A percentile compares a stretch with the other conserved stretches of the same genome.
phyloP scores from a whole-genome alignment of 2,329 filamentous ascomycete genomes.

The Aurifilum marmelostoma region DNA sequence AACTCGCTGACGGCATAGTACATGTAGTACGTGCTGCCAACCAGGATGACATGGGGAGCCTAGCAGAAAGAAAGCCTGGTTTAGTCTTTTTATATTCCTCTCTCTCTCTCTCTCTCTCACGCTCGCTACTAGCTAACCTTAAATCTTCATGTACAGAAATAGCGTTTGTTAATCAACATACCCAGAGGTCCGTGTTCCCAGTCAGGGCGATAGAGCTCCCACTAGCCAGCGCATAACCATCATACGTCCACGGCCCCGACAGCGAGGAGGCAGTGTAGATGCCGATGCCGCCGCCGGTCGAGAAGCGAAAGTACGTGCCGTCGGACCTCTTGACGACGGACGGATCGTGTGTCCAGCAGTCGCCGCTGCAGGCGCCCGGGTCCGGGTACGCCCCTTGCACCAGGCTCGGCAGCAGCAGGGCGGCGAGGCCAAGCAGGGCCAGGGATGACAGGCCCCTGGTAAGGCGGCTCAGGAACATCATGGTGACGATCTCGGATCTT shows the following conservation, averaged over 20 bases:
- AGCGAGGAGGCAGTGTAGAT: constrained; percentile 39
- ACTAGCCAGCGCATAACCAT: constrained; percentile 43
- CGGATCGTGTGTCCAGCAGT: constrained; percentile 44
- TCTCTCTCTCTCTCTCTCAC: neutral
- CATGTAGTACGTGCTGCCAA: constrained; percentile 66
- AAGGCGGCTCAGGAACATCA: constrained; percentile 22
- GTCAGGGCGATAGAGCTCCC: constrained; percentile 45
- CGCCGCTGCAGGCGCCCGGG: constrained; percentile 41
- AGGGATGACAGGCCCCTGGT: constrained; percentile 11
- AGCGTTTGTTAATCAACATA: no score
- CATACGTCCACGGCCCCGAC: constrained; percentile 46
- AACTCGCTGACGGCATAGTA: constrained; percentile 69
- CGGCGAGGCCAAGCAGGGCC: constrained; percentile 25
- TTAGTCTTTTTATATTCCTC: neutral
- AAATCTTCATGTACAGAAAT: no score
- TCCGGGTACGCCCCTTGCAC: constrained; percentile 35
- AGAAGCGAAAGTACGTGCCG: constrained; percentile 45
- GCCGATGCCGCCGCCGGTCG: constrained; percentile 42
- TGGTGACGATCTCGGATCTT: constrained; percentile 14
- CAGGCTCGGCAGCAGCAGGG: constrained; percentile 22
- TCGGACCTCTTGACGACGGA: constrained; percentile 42
- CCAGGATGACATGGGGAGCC: constrained; percentile 65
- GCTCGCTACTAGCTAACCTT: no score
- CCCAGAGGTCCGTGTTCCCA: constrained; percentile 49
- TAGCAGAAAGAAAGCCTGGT: constrained; percentile 34